phyloP scores from a whole-genome alignment of 1,284 basidiomycete species.

The Leccinum glutinopallens region DNA sequence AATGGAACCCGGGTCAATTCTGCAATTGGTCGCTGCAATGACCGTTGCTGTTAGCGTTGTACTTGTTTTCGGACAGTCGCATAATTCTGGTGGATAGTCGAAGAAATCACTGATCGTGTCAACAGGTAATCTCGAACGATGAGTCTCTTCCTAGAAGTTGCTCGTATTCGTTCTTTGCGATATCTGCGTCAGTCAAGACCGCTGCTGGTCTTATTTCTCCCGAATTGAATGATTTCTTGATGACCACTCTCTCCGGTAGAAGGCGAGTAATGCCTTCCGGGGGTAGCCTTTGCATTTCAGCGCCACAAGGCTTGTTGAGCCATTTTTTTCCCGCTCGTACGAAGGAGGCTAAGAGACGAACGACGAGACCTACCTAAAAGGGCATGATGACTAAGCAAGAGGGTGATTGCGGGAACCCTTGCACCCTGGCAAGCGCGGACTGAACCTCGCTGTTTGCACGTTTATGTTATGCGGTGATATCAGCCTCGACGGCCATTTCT shows the following conservation, averaged over 20 bases:
- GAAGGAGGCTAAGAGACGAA: constrained; percentile 8
- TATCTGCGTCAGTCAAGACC: constrained; percentile 42
- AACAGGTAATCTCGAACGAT: constrained; percentile 10
- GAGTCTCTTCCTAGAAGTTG: neutral
- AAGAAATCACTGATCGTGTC: neutral
- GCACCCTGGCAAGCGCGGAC: constrained; percentile 10
- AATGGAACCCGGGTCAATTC: too few species aligned
- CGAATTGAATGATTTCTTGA: constrained; percentile 12
- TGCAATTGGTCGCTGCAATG: neutral
- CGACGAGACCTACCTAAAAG: constrained; percentile 25
- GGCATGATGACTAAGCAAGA: constrained; percentile 31
- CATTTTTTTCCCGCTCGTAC: constrained; percentile 7
- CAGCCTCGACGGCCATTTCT: constrained; percentile 29
- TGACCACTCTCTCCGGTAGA: constrained; percentile 40
- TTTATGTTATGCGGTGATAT: constrained; percentile 40
- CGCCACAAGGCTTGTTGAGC: neutral
- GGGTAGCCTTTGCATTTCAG: neutral
- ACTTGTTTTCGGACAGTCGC: neutral
- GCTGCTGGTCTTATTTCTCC: constrained; percentile 33
- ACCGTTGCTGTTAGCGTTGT: neutral
- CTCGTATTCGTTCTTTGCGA: too few species aligned
- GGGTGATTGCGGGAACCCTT: constrained; percentile 22
- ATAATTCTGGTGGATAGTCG: constrained; percentile 27
- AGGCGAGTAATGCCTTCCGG: constrained; percentile 21
- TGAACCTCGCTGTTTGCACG: constrained; percentile 31